These are phyloP conservation scores for Themeda triandra DNA, from an alignment of 176 grass and related monocot genomes.

Conservation along the genomic window DNA sequence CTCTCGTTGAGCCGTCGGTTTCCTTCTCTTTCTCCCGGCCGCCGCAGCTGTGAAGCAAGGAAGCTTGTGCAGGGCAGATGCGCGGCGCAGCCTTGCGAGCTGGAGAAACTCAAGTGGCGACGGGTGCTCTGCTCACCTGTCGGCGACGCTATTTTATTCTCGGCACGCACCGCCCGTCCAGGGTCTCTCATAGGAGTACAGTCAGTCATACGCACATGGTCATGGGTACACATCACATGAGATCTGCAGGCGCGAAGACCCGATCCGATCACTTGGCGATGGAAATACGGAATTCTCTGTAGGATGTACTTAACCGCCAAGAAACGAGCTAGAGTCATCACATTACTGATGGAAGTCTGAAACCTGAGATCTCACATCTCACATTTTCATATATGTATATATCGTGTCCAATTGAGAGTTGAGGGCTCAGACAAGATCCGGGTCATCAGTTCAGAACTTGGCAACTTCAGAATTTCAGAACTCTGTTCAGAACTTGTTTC, in stretches of 20 bases:
- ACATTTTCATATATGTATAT: not conserved
- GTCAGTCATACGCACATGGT: not conserved
- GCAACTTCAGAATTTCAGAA: too few species aligned
- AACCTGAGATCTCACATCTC: not conserved
- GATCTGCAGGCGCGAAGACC: not conserved
- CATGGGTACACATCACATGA: not conserved
- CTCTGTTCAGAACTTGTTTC: too few species aligned
- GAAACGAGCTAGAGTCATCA: not conserved
- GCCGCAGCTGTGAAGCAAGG: not conserved
- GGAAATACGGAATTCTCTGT: too few species aligned
- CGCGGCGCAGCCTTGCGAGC: not conserved
- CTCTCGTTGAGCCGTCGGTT: slow-evolving; percentile 17
- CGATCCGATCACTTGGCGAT: not conserved
- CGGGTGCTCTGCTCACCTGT: slow-evolving; percentile 5
- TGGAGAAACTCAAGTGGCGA: not conserved
- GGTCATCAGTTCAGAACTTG: not conserved
- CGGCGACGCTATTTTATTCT: not conserved
- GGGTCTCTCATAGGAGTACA: not conserved
- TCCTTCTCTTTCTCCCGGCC: not conserved
- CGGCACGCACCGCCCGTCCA: not conserved
- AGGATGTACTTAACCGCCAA: too few species aligned
- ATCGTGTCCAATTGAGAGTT: not conserved
- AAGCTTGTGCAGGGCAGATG: not conserved
- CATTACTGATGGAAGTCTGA: not conserved
- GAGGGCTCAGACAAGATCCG: not conserved